Percentiles rank a stretch among this genome's conserved stretches.
phyloP scores from a whole-genome alignment of 768 basidiomycete species.

The Hypholoma sublateritium region DNA sequence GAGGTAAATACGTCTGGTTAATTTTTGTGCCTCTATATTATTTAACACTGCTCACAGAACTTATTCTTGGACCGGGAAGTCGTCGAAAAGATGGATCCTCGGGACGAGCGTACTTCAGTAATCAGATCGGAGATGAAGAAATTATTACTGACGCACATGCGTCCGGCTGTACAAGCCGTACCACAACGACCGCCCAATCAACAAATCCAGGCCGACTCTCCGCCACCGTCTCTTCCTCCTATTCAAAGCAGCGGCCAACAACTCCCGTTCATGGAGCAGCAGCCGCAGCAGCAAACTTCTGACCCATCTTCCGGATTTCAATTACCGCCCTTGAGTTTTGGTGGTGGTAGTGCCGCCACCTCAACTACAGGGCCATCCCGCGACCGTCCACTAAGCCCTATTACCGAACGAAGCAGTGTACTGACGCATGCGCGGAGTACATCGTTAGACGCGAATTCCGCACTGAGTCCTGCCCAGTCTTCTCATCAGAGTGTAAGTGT shows the following conservation, averaged over 20 bases:
- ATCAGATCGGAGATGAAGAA: constrained; percentile 62
- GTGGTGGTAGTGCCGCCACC: constrained; percentile 13
- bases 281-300: constrained; percentile 7
- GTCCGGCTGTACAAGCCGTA: constrained; percentile 31
- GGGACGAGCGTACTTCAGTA: constrained; percentile 73
- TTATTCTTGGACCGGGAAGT: constrained; percentile 87
- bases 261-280: neutral
- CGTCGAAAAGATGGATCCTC: constrained; percentile 74
- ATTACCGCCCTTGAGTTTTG: constrained; percentile 62
- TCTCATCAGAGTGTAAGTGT: constrained; percentile 12
- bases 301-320: constrained; percentile 37
- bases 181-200: constrained; percentile 16
- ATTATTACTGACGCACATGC: constrained; percentile 67
- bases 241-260: constrained; percentile 25
- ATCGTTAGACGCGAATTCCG: constrained; percentile 21
- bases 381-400: constrained; percentile 53
- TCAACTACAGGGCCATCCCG: constrained; percentile 15
- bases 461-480: constrained; percentile 10
- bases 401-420: constrained; percentile 52
- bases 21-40: neutral
- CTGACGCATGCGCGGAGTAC: constrained; percentile 25
- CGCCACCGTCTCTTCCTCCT: constrained; percentile 34
- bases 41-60: constrained; percentile 44
- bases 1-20: constrained; percentile 49
- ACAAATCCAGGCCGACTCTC: constrained; percentile 22